Base-by-base conservation (phyloP, 805 yeast species). In the Yamadazyma ubonensis region DNA sequence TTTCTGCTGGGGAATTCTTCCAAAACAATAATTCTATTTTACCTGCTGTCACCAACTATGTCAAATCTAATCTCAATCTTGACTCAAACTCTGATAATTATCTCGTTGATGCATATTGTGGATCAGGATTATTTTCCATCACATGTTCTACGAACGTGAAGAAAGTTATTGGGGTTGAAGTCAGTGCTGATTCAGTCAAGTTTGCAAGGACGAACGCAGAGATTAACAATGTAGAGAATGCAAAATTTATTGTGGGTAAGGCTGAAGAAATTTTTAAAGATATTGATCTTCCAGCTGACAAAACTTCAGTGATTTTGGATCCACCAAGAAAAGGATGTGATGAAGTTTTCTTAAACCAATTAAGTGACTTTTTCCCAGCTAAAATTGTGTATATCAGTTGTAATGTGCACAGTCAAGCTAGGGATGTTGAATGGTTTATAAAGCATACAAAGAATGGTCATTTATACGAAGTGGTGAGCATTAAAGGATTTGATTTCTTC, bases 281-380 rank as follows among this genome's bases (percentile, higher is more conserved):
- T 42, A 84, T 86, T 45, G 83, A 81, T 45, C 78, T 88, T 3
- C 95, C 96, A 6, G 71, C 77, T 27, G 78, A 75, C 33, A 68
- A 81, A 51, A 93, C 98, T 0, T 80, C 96, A 8, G 93, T 93
- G 26, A 89, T 93, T 43, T 76, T 93, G 54, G 99, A 93, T 61
- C 99, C 99, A 3, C 96, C 98, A 30, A 80, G 99, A 60, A 93
- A 91, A 61, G 99, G 99, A 2, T 91, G 98, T 62, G 97, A 90
- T 60, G 85, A 81, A 37, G 79, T 79, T 7, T 93, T 93, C 57
- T 70, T 93, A 62, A 79, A 83, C 49, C 99, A 93, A 65, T 70
- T 93, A 42, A 76, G 93, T 15, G 86, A 72, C 15, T 93, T 86
- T 63, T 71, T 76, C 46, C 98, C 99, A 2, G 84, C 84, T 11